phyloP scores from a whole-genome alignment of 2,329 filamentous ascomycete genomes.

The Diaporthe citrichinensis region DNA sequence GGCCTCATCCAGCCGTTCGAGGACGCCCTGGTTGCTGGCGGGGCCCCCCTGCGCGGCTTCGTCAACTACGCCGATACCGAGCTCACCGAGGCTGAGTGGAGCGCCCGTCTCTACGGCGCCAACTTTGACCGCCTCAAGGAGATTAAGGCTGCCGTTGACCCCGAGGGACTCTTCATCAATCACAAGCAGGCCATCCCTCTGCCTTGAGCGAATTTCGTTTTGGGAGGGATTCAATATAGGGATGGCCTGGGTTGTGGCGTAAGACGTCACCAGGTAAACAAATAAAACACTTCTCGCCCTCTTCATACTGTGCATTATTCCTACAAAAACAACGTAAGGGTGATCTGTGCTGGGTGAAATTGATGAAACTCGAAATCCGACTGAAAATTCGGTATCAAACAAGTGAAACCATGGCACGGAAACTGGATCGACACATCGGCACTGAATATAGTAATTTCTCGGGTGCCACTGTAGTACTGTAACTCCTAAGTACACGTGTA shows the following conservation, averaged over 20 bases:
- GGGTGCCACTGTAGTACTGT: neutral
- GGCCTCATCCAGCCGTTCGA: slow-evolving; percentile 3
- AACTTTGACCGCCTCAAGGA: slow-evolving; percentile 21
- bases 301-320: neutral
- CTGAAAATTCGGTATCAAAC: neutral
- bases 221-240: neutral
- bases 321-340: neutral
- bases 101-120: slow-evolving; percentile 1
- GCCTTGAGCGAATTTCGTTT: neutral
- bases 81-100: slow-evolving; percentile 17
- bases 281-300: neutral
- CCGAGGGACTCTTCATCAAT: neutral
- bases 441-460: neutral
- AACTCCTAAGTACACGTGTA: neutral
- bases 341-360: neutral
- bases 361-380: neutral
- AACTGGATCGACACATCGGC: neutral
- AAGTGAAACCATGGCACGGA: neutral
- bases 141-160: slow-evolving; percentile 12
- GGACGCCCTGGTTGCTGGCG: slow-evolving; percentile 2
- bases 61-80: slow-evolving; percentile 21
- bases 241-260: no score
- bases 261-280: neutral
- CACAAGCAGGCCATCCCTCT: slow-evolving; percentile 12
- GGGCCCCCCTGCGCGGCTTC: neutral